phyloP scores from a whole-genome alignment of 2,329 filamentous ascomycete species.

The Pseudogymnoascus sp. region DNA sequence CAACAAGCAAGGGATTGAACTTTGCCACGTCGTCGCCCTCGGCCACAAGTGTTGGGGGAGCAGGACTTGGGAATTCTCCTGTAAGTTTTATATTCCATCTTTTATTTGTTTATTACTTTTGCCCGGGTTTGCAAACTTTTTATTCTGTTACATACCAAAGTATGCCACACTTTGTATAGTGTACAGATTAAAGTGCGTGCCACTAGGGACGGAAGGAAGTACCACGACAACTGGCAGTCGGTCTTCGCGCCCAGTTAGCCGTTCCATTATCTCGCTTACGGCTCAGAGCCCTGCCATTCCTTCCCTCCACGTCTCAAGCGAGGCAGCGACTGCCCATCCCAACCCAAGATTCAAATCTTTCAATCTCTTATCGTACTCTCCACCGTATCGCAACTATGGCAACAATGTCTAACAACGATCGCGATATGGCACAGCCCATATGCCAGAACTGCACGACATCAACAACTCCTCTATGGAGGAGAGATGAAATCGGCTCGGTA shows the following conservation, averaged over 20 bases:
- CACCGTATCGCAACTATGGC: conserved; percentile 33
- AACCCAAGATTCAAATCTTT: conserved; percentile 12
- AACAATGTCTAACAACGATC: conserved; percentile 40
- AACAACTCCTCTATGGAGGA: conserved; percentile 92
- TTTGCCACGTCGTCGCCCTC: conserved; percentile 57
- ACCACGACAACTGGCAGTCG: conserved; percentile 2
- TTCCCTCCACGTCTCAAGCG: conserved; percentile 1
- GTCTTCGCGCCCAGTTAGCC: conserved; percentile 14
- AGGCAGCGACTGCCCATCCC: conserved; percentile 9
- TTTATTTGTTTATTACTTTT: conserved; percentile 16
- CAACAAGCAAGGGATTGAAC: conserved; percentile 25
- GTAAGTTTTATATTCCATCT: conserved; percentile 36
- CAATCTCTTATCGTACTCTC: conserved; percentile 11
- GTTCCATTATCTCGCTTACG: conserved; percentile 11
- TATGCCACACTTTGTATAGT: not conserved
- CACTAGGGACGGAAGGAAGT: not conserved
- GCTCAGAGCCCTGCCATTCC: conserved; percentile 4
- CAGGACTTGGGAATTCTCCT: conserved; percentile 49
- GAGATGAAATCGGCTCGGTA: conserved; percentile 90
- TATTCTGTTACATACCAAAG: not conserved
- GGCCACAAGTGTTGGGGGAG: conserved; percentile 45
- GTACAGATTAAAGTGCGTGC: not conserved
- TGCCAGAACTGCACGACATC: conserved; percentile 96
- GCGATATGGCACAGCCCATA: conserved; percentile 67
- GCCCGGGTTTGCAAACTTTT: no score